Percentiles rank a stretch among this genome's conserved stretches.
Conservation (phyloP, 768 basidiomycete species). For the Chlorophyllum brunneum region DNA sequence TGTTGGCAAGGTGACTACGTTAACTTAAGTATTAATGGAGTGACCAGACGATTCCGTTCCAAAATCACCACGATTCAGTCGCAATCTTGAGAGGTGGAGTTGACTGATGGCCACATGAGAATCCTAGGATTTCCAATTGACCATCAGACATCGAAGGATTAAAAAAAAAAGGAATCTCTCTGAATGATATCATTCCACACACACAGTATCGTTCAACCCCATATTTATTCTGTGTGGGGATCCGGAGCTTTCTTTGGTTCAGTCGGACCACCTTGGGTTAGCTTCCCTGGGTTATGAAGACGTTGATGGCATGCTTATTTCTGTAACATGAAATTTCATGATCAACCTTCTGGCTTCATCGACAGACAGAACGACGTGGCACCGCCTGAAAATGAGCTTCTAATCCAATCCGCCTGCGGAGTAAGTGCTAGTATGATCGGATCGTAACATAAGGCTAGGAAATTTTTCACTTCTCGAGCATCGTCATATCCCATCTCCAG, state of each 20-base stretch:
- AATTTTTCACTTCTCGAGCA: neutral
- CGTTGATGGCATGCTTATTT: conserved; percentile 5
- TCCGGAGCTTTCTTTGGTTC: neutral
- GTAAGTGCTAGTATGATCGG: neutral
- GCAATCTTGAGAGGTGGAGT: neutral
- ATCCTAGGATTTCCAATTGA: conserved; percentile 10
- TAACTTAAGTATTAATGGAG: conserved; percentile 1
- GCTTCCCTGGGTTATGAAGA: neutral
- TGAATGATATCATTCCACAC: conserved; percentile 11
- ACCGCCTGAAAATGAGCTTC: neutral
- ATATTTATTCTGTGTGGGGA: conserved; percentile 1
- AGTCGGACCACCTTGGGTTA: neutral
- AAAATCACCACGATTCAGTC: conserved; percentile 7
- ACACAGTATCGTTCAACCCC: too few species aligned
- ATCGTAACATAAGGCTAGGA: neutral
- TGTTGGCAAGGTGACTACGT: conserved; percentile 11
- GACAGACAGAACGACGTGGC: conserved; percentile 4
- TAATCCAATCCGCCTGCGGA: neutral
- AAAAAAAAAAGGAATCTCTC: neutral
- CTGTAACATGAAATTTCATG: conserved; percentile 5
- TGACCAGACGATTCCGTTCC: neutral
- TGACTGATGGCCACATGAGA: neutral
- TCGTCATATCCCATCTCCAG: too few species aligned
- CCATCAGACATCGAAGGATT: neutral
- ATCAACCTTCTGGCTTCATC: conserved; percentile 5